These are phyloP conservation scores for Spergularia marina DNA, from an alignment of 148 eudicot species.

Conservation along the genomic window DNA sequence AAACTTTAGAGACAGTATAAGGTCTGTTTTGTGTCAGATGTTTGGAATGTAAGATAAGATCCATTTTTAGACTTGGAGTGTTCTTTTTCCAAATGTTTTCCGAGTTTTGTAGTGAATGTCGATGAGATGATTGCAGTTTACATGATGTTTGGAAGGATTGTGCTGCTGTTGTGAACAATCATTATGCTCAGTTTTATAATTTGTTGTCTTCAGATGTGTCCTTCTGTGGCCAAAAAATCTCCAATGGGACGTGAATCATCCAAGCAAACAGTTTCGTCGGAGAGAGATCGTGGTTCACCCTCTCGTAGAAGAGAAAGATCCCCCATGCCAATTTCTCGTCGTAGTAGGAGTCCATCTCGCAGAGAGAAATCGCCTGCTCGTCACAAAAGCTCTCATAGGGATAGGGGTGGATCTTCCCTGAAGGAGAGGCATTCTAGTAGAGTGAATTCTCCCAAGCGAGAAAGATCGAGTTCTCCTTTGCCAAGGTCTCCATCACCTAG, in stretches of 20 bases:
- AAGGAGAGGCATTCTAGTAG: slow-evolving; percentile 48
- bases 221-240: slow-evolving; percentile 31
- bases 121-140: background rate
- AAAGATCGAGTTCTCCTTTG: slow-evolving; percentile 38
- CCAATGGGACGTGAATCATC: slow-evolving; percentile 55
- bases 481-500: slow-evolving; percentile 77
- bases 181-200: background rate
- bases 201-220: slow-evolving; percentile 34
- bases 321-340: slow-evolving; percentile 46
- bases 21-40: no score
- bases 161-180: background rate
- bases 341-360: slow-evolving; percentile 54
- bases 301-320: slow-evolving; percentile 67
- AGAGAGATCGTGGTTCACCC: slow-evolving; percentile 43
- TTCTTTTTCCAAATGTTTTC: no score
- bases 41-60: no score
- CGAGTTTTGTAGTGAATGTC: no score
- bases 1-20: no score
- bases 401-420: slow-evolving; percentile 39
- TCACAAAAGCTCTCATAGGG: slow-evolving; percentile 52
- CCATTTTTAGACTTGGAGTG: no score
- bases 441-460: slow-evolving; percentile 40
- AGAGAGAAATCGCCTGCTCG: slow-evolving; percentile 72
- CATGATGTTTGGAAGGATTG: background rate
- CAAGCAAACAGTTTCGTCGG: slow-evolving; percentile 50